A percentile compares a stretch with the other conserved stretches of the same genome.
Conservation (phyloP, 2,329 filamentous ascomycete species). For the Colletotrichum aenigma region DNA sequence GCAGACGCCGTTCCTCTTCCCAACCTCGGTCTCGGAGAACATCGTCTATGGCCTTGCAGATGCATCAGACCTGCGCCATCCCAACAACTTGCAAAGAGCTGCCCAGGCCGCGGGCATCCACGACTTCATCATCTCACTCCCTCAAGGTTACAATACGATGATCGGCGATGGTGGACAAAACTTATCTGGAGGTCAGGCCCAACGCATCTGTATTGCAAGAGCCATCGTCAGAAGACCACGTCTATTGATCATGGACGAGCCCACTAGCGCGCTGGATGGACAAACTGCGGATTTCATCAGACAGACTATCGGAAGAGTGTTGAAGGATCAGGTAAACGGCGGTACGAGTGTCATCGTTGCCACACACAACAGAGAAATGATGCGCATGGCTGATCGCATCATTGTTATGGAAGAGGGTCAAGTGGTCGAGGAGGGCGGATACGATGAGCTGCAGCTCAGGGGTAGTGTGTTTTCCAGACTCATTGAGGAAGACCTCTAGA, state of each 20-base stretch:
- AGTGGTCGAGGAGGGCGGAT: conserved; percentile 72
- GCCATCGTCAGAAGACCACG: conserved; percentile 74
- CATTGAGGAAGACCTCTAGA: conserved; percentile 35
- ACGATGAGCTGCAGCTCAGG: conserved; percentile 58
- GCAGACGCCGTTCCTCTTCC: conserved; percentile 78
- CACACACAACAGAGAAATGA: conserved; percentile 86
- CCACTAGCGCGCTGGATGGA: conserved; percentile 79
- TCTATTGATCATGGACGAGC: conserved; percentile 84
- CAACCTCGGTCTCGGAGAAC: conserved; percentile 77
- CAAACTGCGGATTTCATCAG: conserved; percentile 70
- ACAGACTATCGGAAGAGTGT: conserved; percentile 61
- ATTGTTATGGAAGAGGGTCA: conserved; percentile 72
- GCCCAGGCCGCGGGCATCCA: conserved; percentile 70
- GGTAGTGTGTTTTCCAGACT: conserved; percentile 53
- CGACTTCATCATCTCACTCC: conserved; percentile 76
- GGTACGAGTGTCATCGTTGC: conserved; percentile 77
- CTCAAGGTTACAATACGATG: conserved; percentile 61
- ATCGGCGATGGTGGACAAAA: conserved; percentile 78
- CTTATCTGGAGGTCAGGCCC: conserved; percentile 82
- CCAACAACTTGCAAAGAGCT: conserved; percentile 50
- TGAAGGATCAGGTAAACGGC: conserved; percentile 31
- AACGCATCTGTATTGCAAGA: conserved; percentile 80
- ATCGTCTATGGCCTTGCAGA: conserved; percentile 78
- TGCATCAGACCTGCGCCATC: conserved; percentile 52
- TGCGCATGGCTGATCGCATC: conserved; percentile 76